Percentiles rank a stretch among this genome's conserved stretches.
Conservation (phyloP, 164 flowering plant species). For the Piper longum region DNA sequence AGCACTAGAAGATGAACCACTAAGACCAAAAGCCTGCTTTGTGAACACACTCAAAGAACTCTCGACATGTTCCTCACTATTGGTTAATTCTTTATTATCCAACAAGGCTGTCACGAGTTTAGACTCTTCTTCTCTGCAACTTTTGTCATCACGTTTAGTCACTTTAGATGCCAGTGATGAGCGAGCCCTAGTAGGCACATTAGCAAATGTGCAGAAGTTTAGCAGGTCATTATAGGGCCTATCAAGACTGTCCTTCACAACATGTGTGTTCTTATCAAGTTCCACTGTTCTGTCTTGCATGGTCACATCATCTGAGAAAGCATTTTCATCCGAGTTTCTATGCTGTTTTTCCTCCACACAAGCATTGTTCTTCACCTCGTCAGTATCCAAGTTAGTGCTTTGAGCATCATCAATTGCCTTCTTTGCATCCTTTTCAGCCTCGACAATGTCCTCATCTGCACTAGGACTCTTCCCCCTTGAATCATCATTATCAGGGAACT, state of each 20-base stretch:
- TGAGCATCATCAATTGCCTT: slow-evolving; percentile 23
- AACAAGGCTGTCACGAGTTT: background rate
- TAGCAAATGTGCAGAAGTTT: slow-evolving; percentile 32
- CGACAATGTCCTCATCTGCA: slow-evolving; percentile 16
- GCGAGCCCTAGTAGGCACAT: slow-evolving; percentile 54
- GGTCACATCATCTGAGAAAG: slow-evolving; percentile 9
- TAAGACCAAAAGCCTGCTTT: slow-evolving; percentile 13
- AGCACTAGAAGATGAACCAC: slow-evolving; percentile 12
- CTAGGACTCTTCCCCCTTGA: slow-evolving; percentile 21
- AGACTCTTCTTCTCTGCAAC: slow-evolving; percentile 14
- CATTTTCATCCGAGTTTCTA: slow-evolving; percentile 3
- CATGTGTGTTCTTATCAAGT: background rate
- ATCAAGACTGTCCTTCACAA: slow-evolving; percentile 10
- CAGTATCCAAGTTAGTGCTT: slow-evolving; percentile 13
- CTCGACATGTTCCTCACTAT: slow-evolving; percentile 14
- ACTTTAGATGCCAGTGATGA: slow-evolving; percentile 31
- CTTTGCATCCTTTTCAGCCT: slow-evolving; percentile 17
- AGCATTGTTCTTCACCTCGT: slow-evolving; percentile 15
- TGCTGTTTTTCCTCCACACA: slow-evolving; percentile 16
- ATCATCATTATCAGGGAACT: slow-evolving; percentile 12
- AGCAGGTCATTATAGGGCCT: slow-evolving; percentile 29
- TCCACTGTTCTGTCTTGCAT: slow-evolving; percentile 11
- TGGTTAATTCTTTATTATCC: slow-evolving; percentile 10
- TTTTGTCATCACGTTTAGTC: slow-evolving; percentile 18
- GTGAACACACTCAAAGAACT: slow-evolving; percentile 15